A percentile compares a stretch with the other conserved stretches of the same genome.
Evolutionary conservation across 768 basidiomycete genomes (phyloP).

Genomic region (Psilocybe subaeruginosa): DNA sequence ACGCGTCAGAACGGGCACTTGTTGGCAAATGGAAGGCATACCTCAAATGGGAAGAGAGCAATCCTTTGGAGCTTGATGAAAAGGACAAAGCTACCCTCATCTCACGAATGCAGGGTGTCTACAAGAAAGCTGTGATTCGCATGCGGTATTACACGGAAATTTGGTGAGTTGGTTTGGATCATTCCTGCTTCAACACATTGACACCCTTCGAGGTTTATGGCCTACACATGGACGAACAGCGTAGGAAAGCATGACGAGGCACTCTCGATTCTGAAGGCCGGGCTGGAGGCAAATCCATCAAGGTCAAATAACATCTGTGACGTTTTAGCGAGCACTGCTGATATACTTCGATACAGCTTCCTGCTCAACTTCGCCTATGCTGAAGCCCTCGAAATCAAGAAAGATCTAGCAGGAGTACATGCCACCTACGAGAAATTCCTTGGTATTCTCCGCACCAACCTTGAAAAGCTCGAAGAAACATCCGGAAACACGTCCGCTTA

Average conservation of each 20-base stretch:
- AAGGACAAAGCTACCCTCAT: constrained; percentile 71
- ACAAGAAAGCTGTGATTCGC: constrained; percentile 86
- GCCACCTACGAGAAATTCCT: constrained; percentile 75
- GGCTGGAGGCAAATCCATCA: constrained; percentile 85
- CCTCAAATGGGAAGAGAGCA: constrained; percentile 93
- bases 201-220: constrained; percentile 74
- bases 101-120: constrained; percentile 76
- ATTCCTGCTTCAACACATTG: neutral
- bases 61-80: constrained; percentile 91
- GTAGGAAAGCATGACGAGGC: constrained; percentile 85
- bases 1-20: constrained; percentile 67
- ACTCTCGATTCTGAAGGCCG: constrained; percentile 74
- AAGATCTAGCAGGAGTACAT: constrained; percentile 70
- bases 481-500: constrained; percentile 5
- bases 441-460: constrained; percentile 58
- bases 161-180: constrained; percentile 56
- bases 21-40: constrained; percentile 92
- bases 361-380: constrained; percentile 89
- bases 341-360: constrained; percentile 51
- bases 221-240: constrained; percentile 78
- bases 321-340: neutral
- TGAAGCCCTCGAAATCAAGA: constrained; percentile 66
- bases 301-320: constrained; percentile 47
- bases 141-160: constrained; percentile 97
- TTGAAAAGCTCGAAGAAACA: constrained; percentile 57